Evolutionary conservation across 2,329 filamentous ascomycete genomes (phyloP), one percentile per base, ranked within the genome.

Genomic region (Tolypocladium paradoxum): DNA sequence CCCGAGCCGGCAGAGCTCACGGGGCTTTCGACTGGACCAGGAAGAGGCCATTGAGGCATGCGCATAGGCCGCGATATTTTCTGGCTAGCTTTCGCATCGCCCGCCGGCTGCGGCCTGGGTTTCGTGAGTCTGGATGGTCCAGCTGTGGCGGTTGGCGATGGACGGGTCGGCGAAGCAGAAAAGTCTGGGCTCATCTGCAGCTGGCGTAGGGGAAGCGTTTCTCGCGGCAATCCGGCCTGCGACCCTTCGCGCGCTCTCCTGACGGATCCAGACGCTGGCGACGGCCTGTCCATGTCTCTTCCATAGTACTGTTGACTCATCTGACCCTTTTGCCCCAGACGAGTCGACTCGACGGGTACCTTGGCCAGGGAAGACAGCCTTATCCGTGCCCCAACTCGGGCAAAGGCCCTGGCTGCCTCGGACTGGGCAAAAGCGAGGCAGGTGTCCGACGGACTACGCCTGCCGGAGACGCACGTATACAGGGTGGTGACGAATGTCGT

Each of bases 241-340:
- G 74, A 74, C 58, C 71, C 72, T 64, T 82, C 78, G 65, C 79
- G 76, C 38, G 78, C 79, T 63, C 73, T 75, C 65, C 66, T 75
- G 60, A 80, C 73, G 55, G 79, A 80, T 62, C 76, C 76, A 60
- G 67, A 71, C 66, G 61, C 58, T 52, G 63, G 63, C 57, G 68
- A 61, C 61, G 69, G 63, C 66, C 68, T 70, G 57, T 79, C 77
- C 76, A 76, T 76, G 58, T 69, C 68, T 66, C 68, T 73, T 69
- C 73, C 78, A 80, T 81, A 68, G 73, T 79, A 73, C 62, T 65
- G 62, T 66, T 70, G 73, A 75, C 73, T 81, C 79, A 81, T 82
- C 73, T 74, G 75, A 49, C 51, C 31, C 33, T 37, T 20, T 27
- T 29, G 35, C 7, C 20, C 29, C 27, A 7, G 45, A 20, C 29